Conservation (phyloP, 139 green algal genomes). For the Chlorella sp. region DNA sequence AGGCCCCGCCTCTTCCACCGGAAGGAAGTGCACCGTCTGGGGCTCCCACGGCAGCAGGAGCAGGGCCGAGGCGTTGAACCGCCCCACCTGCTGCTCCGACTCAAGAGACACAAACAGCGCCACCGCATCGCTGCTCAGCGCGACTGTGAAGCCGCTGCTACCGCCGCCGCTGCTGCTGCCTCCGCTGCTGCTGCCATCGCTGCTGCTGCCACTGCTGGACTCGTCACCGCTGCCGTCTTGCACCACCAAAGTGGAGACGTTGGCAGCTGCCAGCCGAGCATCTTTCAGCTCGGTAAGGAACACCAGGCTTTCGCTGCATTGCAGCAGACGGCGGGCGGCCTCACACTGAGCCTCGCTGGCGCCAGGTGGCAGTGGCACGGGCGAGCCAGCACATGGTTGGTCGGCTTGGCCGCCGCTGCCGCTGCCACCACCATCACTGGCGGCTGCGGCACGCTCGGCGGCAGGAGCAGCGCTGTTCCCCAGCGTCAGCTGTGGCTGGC, state of each 20-base stretch:
- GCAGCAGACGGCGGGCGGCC: background rate
- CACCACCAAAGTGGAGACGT: background rate
- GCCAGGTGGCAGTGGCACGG: background rate
- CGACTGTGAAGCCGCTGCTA: constrained; percentile 6
- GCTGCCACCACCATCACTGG: background rate
- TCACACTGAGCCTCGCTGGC: background rate
- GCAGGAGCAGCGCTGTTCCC: background rate
- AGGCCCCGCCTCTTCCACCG: background rate
- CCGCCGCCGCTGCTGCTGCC: background rate
- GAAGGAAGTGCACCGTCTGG: constrained; percentile 33
- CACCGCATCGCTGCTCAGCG: constrained; percentile 10
- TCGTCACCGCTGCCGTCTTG: too few species aligned
- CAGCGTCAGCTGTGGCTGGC: background rate
- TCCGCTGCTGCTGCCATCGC: background rate
- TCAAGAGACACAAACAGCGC: constrained; percentile 44
- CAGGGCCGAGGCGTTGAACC: constrained; percentile 56
- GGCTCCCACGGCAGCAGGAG: constrained; percentile 61
- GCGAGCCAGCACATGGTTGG: background rate
- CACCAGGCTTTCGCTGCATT: constrained; percentile 26
- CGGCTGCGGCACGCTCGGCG: background rate
- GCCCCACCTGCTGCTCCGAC: constrained; percentile 24
- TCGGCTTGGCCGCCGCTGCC: background rate
- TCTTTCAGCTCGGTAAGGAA: constrained; percentile 36
- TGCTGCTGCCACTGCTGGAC: too few species aligned
- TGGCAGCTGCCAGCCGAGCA: background rate